These are phyloP conservation scores for Brassica cretica DNA, from an alignment of 345 rosid genomes.

Conservation along the genomic window DNA sequence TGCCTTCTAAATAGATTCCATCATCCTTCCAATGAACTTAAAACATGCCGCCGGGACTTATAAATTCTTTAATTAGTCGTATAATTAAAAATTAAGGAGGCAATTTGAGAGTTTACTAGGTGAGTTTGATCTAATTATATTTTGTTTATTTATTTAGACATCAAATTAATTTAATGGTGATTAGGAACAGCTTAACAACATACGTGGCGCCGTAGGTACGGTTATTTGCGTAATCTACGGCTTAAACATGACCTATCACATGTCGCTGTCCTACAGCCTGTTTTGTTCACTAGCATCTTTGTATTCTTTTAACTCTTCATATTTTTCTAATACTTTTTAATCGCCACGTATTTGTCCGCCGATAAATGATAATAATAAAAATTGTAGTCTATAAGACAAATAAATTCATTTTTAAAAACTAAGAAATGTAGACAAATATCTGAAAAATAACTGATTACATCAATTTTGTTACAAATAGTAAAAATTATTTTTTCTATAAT, in stretches of 20 bases:
- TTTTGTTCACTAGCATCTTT: conserved; percentile 23
- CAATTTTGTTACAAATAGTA: background rate
- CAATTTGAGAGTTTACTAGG: conserved; percentile 25
- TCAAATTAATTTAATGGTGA: conserved; percentile 16
- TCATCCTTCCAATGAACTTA: conserved; percentile 23
- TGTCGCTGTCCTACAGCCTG: conserved; percentile 35
- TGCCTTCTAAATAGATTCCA: conserved; percentile 1
- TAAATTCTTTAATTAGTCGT: background rate
- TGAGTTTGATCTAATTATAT: conserved; percentile 6
- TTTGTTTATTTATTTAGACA: background rate
- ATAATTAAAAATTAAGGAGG: background rate
- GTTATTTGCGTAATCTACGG: conserved; percentile 38
- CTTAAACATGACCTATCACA: conserved; percentile 20
- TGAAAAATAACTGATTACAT: background rate
- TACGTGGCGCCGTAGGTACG: conserved; percentile 38
- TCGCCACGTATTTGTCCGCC: conserved; percentile 31
- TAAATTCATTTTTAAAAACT: background rate
- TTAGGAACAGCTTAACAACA: conserved; percentile 13
- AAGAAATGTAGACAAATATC: background rate
- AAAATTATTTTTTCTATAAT: background rate
- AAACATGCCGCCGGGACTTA: conserved; percentile 16
- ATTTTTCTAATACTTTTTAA: background rate
- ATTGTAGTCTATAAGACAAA: background rate
- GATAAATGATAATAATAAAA: conserved; percentile 15
- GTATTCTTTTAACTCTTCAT: background rate